A percentile compares a stretch with the other conserved stretches of the same genome.
Evolutionary conservation across 108 stramenopile genomes (phyloP).

Genomic region (Cyclotella atomus): DNA sequence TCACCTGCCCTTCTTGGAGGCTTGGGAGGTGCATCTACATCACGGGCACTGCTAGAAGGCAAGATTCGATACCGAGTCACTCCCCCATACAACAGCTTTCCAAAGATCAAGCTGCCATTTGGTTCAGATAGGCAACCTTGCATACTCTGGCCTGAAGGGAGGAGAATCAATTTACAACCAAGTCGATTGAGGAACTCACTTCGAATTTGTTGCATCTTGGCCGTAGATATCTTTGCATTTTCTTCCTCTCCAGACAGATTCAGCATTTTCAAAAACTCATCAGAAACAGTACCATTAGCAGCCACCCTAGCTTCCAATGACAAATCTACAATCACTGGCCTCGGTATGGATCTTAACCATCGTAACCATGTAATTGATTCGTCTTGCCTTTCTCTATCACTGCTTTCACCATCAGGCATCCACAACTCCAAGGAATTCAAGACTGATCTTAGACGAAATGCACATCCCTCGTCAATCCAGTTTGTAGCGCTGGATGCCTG

Average conservation of each 20-base stretch:
- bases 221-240: not conserved
- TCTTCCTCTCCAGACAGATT: conserved; percentile 12
- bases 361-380: conserved; percentile 60
- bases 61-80: conserved; percentile 68
- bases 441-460: conserved; percentile 58
- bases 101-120: conserved; percentile 70
- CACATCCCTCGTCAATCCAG: conserved; percentile 75
- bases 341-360: conserved; percentile 69
- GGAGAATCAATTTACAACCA: conserved; percentile 57
- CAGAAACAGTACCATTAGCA: conserved; percentile 48
- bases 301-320: conserved; percentile 51
- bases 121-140: conserved; percentile 39
- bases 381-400: conserved; percentile 39
- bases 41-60: conserved; percentile 16
- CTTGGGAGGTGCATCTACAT: not conserved
- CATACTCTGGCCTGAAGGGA: conserved; percentile 65
- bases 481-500: conserved; percentile 63
- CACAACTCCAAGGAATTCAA: conserved; percentile 49
- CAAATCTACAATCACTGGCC: conserved; percentile 63
- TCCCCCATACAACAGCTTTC: conserved; percentile 82
- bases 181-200: conserved; percentile 59
- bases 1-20: conserved; percentile 58
- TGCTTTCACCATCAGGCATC: conserved; percentile 3
- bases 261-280: conserved; percentile 26
- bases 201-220: conserved; percentile 34